Conservation (phyloP, 139 green algal genomes). For the Ettlia oleoabundans region DNA sequence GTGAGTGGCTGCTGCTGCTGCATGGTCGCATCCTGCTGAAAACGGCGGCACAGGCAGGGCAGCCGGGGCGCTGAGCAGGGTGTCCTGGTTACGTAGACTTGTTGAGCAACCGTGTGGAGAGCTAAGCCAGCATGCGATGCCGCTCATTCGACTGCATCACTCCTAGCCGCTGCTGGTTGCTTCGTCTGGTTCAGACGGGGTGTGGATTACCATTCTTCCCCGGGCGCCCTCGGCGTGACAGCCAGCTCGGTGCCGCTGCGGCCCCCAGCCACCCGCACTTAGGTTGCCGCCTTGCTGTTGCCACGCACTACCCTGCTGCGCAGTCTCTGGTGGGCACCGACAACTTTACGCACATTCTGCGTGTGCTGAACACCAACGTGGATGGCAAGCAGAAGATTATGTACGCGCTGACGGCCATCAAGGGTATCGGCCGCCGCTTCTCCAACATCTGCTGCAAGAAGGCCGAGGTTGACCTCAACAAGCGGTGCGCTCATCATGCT, state of each 20-base stretch:
- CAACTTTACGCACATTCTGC: slow-evolving; percentile 99
- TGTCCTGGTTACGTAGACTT: background rate
- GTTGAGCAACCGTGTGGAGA: too few relatives aligned
- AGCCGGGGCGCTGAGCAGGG: background rate
- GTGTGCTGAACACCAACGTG: slow-evolving; percentile 99
- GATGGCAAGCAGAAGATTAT: slow-evolving; percentile 98
- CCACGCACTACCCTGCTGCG: background rate
- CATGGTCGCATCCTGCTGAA: background rate
- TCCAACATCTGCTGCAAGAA: slow-evolving; percentile 98
- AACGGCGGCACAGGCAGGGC: too few relatives aligned
- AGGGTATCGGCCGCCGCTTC: slow-evolving; percentile 95
- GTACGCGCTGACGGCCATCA: slow-evolving; percentile 97
- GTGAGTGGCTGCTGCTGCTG: background rate
- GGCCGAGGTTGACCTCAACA: slow-evolving; percentile 96
- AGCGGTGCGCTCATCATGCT: slow-evolving; percentile 67
- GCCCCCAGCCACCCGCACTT: background rate
- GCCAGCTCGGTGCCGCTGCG: background rate
- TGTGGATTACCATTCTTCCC: too few relatives aligned
- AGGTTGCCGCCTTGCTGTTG: background rate
- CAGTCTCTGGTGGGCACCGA: slow-evolving; percentile 75
- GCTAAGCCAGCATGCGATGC: too few relatives aligned
- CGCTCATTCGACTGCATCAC: too few relatives aligned
- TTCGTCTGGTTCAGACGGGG: background rate
- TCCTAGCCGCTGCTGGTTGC: background rate
- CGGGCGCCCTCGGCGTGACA: background rate